phyloP scores from a whole-genome alignment of 1,284 basidiomycete genomes.

The Leccinum huronense region DNA sequence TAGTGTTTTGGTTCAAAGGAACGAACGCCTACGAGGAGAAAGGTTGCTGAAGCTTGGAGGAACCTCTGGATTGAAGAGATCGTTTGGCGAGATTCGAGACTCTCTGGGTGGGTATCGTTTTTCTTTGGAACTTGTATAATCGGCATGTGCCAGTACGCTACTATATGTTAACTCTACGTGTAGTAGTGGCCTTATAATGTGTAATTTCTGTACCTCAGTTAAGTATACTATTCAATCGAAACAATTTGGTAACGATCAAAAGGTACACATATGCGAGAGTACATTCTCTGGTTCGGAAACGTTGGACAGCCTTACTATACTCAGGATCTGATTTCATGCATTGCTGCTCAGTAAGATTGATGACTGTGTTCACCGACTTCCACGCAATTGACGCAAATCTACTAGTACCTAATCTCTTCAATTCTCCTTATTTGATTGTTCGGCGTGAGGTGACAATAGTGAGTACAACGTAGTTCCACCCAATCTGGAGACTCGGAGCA shows the following conservation, averaged over 20 bases:
- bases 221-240: not conserved
- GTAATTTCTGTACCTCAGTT: too few species aligned
- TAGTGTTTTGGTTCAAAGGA: too few species aligned
- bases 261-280: constrained; percentile 30
- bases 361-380: constrained; percentile 27
- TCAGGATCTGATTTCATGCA: constrained; percentile 31
- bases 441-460: constrained; percentile 19
- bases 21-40: too few species aligned
- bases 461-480: constrained; percentile 29
- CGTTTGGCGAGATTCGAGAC: too few species aligned
- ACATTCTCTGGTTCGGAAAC: constrained; percentile 25
- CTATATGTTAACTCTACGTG: too few species aligned
- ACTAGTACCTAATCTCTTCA: not conserved
- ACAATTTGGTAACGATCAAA: constrained; percentile 25
- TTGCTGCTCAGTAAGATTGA: constrained; percentile 33
- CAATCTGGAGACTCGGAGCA: constrained; percentile 17
- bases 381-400: constrained; percentile 38
- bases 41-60: too few species aligned
- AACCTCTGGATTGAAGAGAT: too few species aligned
- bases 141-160: too few species aligned
- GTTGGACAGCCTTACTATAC: constrained; percentile 28
- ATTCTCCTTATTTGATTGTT: constrained; percentile 14
- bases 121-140: too few species aligned
- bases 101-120: too few species aligned
- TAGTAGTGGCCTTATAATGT: too few species aligned